Conservation (phyloP, 495 filamentous ascomycete species). For the Cudoniella acicularis region DNA sequence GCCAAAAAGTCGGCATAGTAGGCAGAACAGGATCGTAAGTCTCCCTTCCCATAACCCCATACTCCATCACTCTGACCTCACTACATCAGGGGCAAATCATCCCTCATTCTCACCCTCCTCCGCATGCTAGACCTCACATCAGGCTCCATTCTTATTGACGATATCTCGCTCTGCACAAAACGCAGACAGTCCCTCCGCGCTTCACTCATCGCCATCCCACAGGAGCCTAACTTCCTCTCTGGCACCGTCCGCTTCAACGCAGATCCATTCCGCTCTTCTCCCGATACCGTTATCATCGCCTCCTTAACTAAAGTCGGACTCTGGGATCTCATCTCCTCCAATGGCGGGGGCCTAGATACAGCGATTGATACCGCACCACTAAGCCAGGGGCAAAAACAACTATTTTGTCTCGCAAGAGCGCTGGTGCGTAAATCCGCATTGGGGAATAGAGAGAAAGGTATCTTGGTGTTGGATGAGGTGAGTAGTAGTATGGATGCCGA, state of each 20-base stretch:
- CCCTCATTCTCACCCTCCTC: not conserved
- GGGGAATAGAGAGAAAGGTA: not conserved
- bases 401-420: not conserved
- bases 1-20: constrained; percentile 40
- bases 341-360: not conserved
- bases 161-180: not conserved
- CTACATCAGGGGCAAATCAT: not conserved
- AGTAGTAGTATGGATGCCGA: not conserved
- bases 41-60: constrained; percentile 23
- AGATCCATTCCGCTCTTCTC: not conserved
- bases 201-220: constrained; percentile 44
- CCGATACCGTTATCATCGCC: not conserved
- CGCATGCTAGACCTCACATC: not conserved
- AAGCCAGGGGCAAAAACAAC: not conserved
- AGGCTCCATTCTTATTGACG: not conserved
- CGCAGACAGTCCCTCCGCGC: constrained; percentile 13
- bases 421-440: too few relatives aligned
- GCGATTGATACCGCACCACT: not conserved
- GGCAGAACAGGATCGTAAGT: constrained; percentile 34
- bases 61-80: constrained; percentile 16
- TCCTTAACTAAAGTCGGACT: not conserved
- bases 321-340: not conserved
- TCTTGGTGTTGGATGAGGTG: not conserved
- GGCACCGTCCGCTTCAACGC: constrained; percentile 20
- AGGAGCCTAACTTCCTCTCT: constrained; percentile 43